Evolutionary conservation across 495 filamentous ascomycete species (phyloP), one percentile per base, ranked within the genome.

Genomic region (Penicillium egyptiacum): DNA sequence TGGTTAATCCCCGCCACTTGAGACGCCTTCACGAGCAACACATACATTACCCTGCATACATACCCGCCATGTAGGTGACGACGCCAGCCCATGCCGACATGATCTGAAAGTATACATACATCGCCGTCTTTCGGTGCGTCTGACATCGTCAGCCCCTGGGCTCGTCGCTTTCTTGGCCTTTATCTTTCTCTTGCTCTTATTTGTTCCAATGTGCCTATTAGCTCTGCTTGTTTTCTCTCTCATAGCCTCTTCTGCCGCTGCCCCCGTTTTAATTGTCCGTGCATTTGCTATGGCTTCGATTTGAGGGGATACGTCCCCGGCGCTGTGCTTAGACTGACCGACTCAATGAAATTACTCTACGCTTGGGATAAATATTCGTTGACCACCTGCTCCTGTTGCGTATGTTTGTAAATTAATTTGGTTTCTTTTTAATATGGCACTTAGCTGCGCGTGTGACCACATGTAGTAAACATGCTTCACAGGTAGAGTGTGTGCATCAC

Each of bases 31-130:
- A 52, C 31, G 48, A 52, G 31, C 54, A 28, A 52, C 48, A 45
- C 48, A 52, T 58, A 57, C 55, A 52, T 52, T 35, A 50, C 37
- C 28, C 43, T 52, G 48, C 55, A 52, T 58, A 53, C 40, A 46
- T 58, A 56, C 44, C 12, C 19, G 31, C 31, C 23, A 30, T 25
- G 31, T 42, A 23, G 30, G 30, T 14, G 28, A 28, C 22, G 37
- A 40, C 33, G 10, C 14, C 2, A 30, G 16, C 16, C 25, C 26
- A 40, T 42, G 20, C 20, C 12, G 31, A 28, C 33, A 40, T n/a
- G 12, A 6, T 19, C 26, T 30, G 12, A 7, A n/a, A 25, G 43
- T 28, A 46, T 25, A 46, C 43, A 46, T n/a, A 46, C 12, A 46
- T 20, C n/a, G n/a, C 44, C 25, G 7, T 30, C 14, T n/a, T n/a